Base-by-base conservation (phyloP, 345 rosid species). In the Conringia planisiliqua region DNA sequence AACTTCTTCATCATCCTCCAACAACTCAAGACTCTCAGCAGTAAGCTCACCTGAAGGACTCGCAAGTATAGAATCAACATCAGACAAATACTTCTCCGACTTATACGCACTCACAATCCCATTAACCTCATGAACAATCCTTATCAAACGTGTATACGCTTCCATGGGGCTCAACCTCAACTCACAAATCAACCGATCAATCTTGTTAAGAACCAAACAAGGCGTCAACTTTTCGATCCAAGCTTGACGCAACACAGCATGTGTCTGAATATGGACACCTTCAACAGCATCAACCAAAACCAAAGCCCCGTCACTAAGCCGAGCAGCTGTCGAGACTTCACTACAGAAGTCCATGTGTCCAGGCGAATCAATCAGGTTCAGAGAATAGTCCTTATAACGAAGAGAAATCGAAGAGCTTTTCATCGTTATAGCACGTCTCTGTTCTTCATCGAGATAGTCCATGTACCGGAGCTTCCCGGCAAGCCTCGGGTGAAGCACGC, bases 311-410 rank as follows among this genome's bases (percentile, higher is more conserved):
- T 92, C 99, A 54, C 98, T 91, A 83, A 91, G 80, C 39, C 96
- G 74, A 13, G 98, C 99, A 10, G 97, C 97, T 1, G 91, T 95
- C 0, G 97, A 95, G 40, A 92, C 98, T 80, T 95, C 98, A 68
- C 97, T 87, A 70, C 97, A 95, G 54, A 95, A 95, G 59, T 92
- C 99, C 97, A 95, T 92, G 71, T 94, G 98, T 13, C 98, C 99
- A 29, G 99, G 98, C 27, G 98, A 90, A 42, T 95, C 99, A 42
- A 92, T 95, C 13, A 92, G 80, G 72, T 92, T 95, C 4, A 95
- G 55, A 10, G 88, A 81, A 56, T 85, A 80, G 13, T 84, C 91
- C 7, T 82, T 84, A 38, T 80, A 92, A 0, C 55, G 71, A 35
- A 95, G 91, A 74, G 85, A 83, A 39, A 91, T 90, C 0, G 98